phyloP scores from a whole-genome alignment of 164 flowering plant genomes.

The Aristolochia fimbriata region DNA sequence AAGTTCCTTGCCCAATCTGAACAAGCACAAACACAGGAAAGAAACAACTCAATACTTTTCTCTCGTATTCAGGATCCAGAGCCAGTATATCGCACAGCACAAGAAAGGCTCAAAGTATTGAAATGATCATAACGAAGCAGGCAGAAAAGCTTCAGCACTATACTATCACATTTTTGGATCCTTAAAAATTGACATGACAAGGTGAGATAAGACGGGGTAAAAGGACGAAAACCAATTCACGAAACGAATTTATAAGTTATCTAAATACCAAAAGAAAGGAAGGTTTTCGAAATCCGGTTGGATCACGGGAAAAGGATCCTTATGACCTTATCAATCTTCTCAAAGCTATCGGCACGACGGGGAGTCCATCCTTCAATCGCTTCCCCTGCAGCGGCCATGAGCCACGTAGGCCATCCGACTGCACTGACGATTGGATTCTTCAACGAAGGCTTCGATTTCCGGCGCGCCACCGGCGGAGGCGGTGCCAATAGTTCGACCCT shows the following conservation, averaged over 20 bases:
- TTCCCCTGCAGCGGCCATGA: constrained; percentile 61
- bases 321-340: constrained; percentile 75
- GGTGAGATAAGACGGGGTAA: too few species aligned
- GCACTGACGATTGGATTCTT: constrained; percentile 16
- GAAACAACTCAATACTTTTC: neutral
- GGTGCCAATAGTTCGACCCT: constrained; percentile 4
- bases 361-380: constrained; percentile 71
- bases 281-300: too few species aligned
- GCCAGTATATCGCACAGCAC: too few species aligned
- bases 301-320: neutral
- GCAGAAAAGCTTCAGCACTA: too few species aligned
- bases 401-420: constrained; percentile 77
- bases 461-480: constrained; percentile 14
- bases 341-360: constrained; percentile 66
- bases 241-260: too few species aligned
- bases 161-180: too few species aligned
- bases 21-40: neutral
- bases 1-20: constrained; percentile 93
- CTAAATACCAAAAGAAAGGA: too few species aligned
- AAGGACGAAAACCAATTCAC: too few species aligned
- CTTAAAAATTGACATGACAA: too few species aligned
- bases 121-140: too few species aligned
- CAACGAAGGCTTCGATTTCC: constrained; percentile 12
- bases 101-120: too few species aligned
- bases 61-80: too few species aligned